phyloP scores from a whole-genome alignment of 2,329 filamentous ascomycete genomes.

The Rachicladosporium sp. region DNA sequence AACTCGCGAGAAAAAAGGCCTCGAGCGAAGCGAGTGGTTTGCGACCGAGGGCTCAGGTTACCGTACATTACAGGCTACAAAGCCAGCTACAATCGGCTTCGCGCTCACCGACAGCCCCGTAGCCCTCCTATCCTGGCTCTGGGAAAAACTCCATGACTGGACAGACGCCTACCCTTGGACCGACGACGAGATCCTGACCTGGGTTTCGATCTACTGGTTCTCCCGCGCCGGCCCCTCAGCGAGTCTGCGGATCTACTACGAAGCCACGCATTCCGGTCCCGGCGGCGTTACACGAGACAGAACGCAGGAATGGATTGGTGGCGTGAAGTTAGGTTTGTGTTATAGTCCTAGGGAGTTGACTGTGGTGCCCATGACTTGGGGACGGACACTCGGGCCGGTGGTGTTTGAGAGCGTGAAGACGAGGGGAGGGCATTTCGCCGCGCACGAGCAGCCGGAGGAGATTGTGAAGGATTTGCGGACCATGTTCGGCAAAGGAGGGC shows the following conservation, averaged over 20 bases:
- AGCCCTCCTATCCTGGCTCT: constrained; percentile 60
- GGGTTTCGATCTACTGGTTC: constrained; percentile 6
- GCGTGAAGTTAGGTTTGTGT: constrained; percentile 2
- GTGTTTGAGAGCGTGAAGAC: constrained; percentile 4
- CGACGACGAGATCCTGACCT: constrained; percentile 4
- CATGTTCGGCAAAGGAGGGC: constrained; percentile 3
- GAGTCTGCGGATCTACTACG: constrained; percentile 6
- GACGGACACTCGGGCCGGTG: constrained; percentile 2
- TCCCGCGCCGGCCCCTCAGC: constrained; percentile 3
- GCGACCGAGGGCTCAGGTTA: constrained; percentile 40
- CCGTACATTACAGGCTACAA: constrained; percentile 20
- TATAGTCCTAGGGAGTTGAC: constrained; percentile 4
- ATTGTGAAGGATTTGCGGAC: constrained; percentile 4
- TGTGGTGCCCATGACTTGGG: constrained; percentile 4
- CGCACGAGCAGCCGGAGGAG: constrained; percentile 3
- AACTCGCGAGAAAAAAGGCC: constrained; percentile 35
- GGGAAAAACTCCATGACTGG: constrained; percentile 35
- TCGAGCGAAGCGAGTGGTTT: constrained; percentile 44
- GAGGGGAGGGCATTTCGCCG: constrained; percentile 3
- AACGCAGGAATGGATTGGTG: constrained; percentile 2
- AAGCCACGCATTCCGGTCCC: constrained; percentile 2
- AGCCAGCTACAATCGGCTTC: constrained; percentile 57
- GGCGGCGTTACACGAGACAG: not conserved
- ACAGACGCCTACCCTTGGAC: constrained; percentile 5
- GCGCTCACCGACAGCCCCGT: constrained; percentile 56